These are phyloP conservation scores for Diplotaxis tenuifolia DNA, from an alignment of 345 rosid species.

Conservation along the genomic window DNA sequence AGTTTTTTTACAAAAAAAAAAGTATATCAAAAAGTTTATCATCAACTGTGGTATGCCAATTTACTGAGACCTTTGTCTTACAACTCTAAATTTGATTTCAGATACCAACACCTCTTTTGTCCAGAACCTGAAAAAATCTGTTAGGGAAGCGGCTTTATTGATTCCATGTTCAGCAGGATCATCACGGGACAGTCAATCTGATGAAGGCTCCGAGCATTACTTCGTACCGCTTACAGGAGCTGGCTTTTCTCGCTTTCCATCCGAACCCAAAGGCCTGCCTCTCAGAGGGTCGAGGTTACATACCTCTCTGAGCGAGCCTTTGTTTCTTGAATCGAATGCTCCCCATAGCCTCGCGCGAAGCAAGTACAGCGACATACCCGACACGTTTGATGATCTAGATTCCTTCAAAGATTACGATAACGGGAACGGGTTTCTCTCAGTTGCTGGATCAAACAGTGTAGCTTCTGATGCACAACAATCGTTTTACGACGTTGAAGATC, in stretches of 20 bases:
- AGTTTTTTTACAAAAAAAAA: not conserved
- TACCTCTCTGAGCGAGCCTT: conserved; percentile 51
- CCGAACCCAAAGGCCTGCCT: conserved; percentile 52
- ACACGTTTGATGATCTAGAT: conserved; percentile 59
- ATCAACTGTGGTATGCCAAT: not conserved
- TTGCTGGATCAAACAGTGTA: conserved; percentile 55
- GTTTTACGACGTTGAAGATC: conserved; percentile 68
- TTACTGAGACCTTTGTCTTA: not conserved
- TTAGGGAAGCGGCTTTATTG: conserved; percentile 82
- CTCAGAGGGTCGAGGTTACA: conserved; percentile 54
- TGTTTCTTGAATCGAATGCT: conserved; percentile 44
- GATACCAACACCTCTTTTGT: conserved; percentile 62
- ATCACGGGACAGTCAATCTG: conserved; percentile 65
- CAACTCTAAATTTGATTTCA: conserved; percentile 47
- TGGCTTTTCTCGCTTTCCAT: conserved; percentile 51
- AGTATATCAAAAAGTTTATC: not conserved
- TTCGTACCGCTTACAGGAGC: conserved; percentile 68
- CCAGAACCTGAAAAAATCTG: conserved; percentile 85
- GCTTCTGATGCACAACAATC: conserved; percentile 54
- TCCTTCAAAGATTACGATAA: conserved; percentile 64
- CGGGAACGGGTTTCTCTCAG: conserved; percentile 70
- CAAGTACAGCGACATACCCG: conserved; percentile 60
- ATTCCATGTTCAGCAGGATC: conserved; percentile 63
- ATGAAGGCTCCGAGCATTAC: conserved; percentile 81
- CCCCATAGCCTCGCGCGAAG: conserved; percentile 45